phyloP scores from a whole-genome alignment of 108 stramenopile genomes.

The Pseudonitzschia pungens region DNA sequence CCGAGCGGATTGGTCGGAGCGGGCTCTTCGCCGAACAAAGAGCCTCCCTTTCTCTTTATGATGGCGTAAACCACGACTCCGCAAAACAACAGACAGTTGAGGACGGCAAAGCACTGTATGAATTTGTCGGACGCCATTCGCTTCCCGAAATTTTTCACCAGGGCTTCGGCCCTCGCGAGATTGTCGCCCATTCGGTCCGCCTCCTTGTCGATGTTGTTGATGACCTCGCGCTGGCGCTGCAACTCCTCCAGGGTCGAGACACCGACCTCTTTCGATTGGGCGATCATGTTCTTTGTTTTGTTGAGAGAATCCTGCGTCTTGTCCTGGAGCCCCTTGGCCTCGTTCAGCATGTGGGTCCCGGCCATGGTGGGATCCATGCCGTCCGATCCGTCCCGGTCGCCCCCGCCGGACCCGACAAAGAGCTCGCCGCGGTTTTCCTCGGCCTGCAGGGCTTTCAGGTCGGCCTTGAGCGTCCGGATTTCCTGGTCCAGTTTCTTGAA shows the following conservation, averaged over 20 bases:
- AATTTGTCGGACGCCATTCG: slow-evolving; percentile 94
- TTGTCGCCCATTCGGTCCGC: slow-evolving; percentile 89
- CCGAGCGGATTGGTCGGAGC: slow-evolving; percentile 28
- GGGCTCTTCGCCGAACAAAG: slow-evolving; percentile 8
- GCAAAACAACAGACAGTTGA: slow-evolving; percentile 79
- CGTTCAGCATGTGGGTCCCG: slow-evolving; percentile 71
- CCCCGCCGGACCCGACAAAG: slow-evolving; percentile 55
- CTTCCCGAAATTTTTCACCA: slow-evolving; percentile 91
- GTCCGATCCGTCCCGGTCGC: slow-evolving; percentile 26
- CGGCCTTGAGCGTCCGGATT: slow-evolving; percentile 55
- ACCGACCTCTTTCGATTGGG: slow-evolving; percentile 81
- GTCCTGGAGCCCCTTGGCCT: slow-evolving; percentile 69
- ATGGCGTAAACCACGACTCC: slow-evolving; percentile 86
- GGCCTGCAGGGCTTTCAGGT: slow-evolving; percentile 64
- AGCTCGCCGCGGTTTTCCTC: slow-evolving; percentile 62
- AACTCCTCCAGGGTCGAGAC: slow-evolving; percentile 83
- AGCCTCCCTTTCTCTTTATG: slow-evolving; percentile 47
- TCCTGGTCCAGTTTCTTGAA: slow-evolving; percentile 56
- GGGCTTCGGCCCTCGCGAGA: slow-evolving; percentile 81
- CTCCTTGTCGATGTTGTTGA: slow-evolving; percentile 83
- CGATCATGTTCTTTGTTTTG: slow-evolving; percentile 75
- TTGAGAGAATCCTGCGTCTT: slow-evolving; percentile 77
- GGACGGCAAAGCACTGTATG: slow-evolving; percentile 90
- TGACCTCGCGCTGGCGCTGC: slow-evolving; percentile 85
- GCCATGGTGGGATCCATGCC: slow-evolving; percentile 59